Base-by-base conservation (phyloP, 2,329 filamentous ascomycete genomes). In the Chalaropsis thielavioides region DNA sequence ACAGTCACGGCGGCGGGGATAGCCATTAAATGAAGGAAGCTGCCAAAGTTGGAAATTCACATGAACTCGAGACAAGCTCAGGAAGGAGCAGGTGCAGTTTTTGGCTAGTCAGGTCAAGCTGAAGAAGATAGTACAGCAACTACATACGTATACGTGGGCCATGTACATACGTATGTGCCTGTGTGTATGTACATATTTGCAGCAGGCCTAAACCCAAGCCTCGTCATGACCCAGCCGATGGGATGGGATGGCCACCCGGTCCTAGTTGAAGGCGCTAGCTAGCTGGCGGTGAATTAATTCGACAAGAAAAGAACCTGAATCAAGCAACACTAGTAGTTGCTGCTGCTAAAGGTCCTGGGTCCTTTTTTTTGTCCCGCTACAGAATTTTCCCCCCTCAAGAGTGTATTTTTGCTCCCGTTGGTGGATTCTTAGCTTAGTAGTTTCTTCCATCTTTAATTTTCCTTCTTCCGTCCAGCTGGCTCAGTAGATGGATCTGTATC, bases 171-270 rank as follows among this genome's bases (percentile, higher is more conserved):
- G 17, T 54, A 22, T 56, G 22, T 24, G 31, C 19, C 17, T 56
- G 27, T 3, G 10, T 1, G 35, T 10, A n/a, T 5, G 15, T n/a
- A n/a, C 43, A 2, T 46, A 5, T 46, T 7, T 8, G 35, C 5
- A 7, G 10, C 35, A 38, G 35, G 35, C 35, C 35, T 8, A 38
- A 38, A 4, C 35, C 35, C 35, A 38, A 38, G 8, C 35, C 35
- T 8, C 35, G 35, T 38, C 35, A 38, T 7, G 35, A 1, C 35
- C 43, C 43, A 46, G 4, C 13, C 27, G n/a, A 19, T n/a, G 15
- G 5, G 54, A 58, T 62, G 60, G 60, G 60, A 49, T 62, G 60
- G 35, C 41, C 44, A 46, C 41, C 44, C 31, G 41, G 60, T 62
- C 41, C 44, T 24, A 31, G 60, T 31, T 49, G 22, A 35, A 59